Base-by-base conservation (phyloP, 2,329 filamentous ascomycete genomes). In the Calycina herbarum region DNA sequence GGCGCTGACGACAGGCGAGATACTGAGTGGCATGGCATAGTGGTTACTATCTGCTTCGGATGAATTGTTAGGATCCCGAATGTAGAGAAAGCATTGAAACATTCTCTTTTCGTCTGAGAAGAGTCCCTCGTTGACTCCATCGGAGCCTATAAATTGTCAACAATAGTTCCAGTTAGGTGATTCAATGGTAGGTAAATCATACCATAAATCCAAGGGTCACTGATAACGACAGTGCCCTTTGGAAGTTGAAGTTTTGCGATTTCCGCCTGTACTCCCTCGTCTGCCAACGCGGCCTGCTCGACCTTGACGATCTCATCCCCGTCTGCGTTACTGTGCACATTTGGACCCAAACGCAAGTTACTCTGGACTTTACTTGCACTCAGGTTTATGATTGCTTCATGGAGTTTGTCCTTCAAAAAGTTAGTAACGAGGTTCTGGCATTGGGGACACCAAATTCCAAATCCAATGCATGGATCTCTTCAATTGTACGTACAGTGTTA, bases 191-290 rank as follows among this genome's bases (percentile, higher is more conserved):
- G 29, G 24, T 13, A 27, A 60, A 69, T 5, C 20, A 56, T 73
- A 82, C 84, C 87, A 71, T 88, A 89, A 62, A 87, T 87, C 87
- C 87, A 89, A 6, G 87, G 86, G 66, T 90, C 87, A 31, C 82
- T 79, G 3, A 88, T 82, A 3, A 89, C 77, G 0, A 85, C 81
- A 1, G 83, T 81, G 42, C 86, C 86, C 70, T 85, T 80, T 0
- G 87, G 87, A 1, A 90, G 79, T 71, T 87, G 73, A 59, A 90
- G 76, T 75, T 89, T 89, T 45, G 82, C 84, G 64, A 90, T 80
- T 70, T 86, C 86, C 6, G 83, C 84, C 71, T 85, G 79, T 3
- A 90, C 86, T 2, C 77, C 79, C 42, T 83, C 80, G 67, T 89
- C 84, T 57, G 81, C 79, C 5, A 89, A 76, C 5, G 82, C 82